Evolutionary conservation across 257 asterid genomes (phyloP), one percentile per base, ranked within the genome.

Genomic region (Scutellaria minor): DNA sequence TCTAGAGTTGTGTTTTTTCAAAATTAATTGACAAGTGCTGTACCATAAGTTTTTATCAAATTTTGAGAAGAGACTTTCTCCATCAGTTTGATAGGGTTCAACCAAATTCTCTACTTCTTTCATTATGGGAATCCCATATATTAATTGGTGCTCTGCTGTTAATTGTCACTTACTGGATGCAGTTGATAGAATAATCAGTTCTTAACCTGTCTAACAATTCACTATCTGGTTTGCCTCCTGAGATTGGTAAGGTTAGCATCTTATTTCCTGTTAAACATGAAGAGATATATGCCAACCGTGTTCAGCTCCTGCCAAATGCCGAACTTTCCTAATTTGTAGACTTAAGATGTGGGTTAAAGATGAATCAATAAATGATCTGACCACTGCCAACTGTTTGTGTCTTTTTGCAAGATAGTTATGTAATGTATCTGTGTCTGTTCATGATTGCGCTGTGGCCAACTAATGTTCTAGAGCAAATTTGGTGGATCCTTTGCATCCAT

Each of bases 141-240:
- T 65, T 75, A 58, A 45, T 31, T 64, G 63, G 76, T 66, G 73
- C 61, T 61, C 46, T 66, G 51, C 61, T 56, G 63, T 74, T 15
- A 56, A 66, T 71, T 71, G 27, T 71, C 53, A 72, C 52, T 24
- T 69, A 60, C 59, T 74, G 51, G 74, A 27, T 81, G 89, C 89
- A 94, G 99, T 78, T 94, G 77, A 91, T 84, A 87, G 97, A 91
- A 83, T 94, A n/a, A n/a, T 91, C 95, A 52, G 82, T 94, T 71
- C 95, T 94, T 62, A 96, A 94, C 81, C 86, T 94, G 67, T 94
- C 99, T 14, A 94, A 94, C 77, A 94, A 94, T 83, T 92, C 97
- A 62, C 85, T 94, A 39, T 88, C 97, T 58, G 90, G 96, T 72
- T 83, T 94, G 89, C 99, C 98, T 82, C 76, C 89, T 84, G 90